Conservation (phyloP, 208 protist species). For the Leishmania major region DNA sequence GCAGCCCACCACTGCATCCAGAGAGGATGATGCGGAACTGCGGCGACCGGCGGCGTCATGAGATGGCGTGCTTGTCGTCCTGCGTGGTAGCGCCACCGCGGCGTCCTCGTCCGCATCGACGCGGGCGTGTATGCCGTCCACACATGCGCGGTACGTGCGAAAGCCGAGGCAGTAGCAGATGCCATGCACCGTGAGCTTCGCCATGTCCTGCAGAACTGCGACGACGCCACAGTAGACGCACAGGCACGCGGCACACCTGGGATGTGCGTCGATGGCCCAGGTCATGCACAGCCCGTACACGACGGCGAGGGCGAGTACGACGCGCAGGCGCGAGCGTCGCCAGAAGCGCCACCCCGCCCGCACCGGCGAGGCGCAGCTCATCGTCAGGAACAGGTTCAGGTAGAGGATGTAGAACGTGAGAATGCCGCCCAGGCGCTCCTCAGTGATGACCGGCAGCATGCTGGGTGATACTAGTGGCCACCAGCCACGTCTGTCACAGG, state of each 20-base stretch:
- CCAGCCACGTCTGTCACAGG: neutral
- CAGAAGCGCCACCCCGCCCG: slow-evolving; percentile 19
- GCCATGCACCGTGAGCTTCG: slow-evolving; percentile 15
- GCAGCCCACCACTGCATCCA: slow-evolving; percentile 14
- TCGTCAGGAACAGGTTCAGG: slow-evolving; percentile 7
- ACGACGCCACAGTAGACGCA: slow-evolving; percentile 16
- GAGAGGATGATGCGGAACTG: neutral
- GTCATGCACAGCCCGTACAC: neutral
- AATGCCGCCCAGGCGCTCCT: neutral
- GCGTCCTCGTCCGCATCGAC: neutral
- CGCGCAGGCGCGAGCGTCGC: neutral
- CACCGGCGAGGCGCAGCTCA: slow-evolving; percentile 24
- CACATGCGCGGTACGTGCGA: slow-evolving; percentile 10
- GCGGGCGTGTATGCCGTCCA: slow-evolving; percentile 10
- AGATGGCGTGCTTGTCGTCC: neutral
- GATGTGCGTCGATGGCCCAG: neutral
- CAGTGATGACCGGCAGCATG: neutral
- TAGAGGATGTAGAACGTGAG: slow-evolving; percentile 11
- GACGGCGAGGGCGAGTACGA: neutral
- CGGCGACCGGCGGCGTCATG: neutral
- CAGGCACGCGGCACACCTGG: neutral
- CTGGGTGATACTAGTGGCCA: neutral
- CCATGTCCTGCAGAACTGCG: slow-evolving; percentile 13
- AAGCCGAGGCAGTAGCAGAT: slow-evolving; percentile 8
- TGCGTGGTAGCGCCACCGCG: neutral